Base-by-base conservation (phyloP, 2,329 filamentous ascomycete genomes). In the Sordariomycetes sp. region DNA sequence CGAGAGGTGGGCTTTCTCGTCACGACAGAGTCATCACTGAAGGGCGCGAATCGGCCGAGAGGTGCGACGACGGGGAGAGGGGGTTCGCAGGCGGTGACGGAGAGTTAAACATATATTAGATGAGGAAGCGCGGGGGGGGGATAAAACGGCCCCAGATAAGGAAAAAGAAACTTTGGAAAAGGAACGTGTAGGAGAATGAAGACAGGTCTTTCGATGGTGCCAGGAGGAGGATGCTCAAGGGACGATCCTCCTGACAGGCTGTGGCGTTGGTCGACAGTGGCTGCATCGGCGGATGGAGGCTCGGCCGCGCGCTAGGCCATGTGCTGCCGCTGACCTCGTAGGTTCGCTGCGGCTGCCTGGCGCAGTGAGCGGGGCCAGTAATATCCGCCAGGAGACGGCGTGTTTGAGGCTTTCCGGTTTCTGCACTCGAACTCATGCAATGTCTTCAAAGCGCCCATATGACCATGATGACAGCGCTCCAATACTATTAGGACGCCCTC, bases 11-110 rank as follows among this genome's bases (percentile, higher is more conserved):
- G 1, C n/a, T 50, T n/a, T 24, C 46, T 54, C 40, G 56, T 58
- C 56, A 54, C 51, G 50, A 12, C 14, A 8, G 32, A 54, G 46
- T 48, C 56, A 58, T 58, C 35, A 58, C 56, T 28, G 34, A 32
- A 37, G 32, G 24, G 34, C 22, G n/a, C 22, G 46, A n/a, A 24
- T 20, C 10, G 46, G 6, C n/a, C 2, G 46, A 22, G 46, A 22
- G 18, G 40, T n/a, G 40, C 40, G 18, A 14, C 40, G 18, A 14
- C 40, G 28, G 18, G 40, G 12, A 43, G 22, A 22, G 5, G 12
- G 43, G 6, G 5, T 24, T 50, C 20, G n/a, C 11, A 12, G 20
- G 6, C 22, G n/a, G 12, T 5, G 46, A 24, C n/a, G 20, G 3
- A 22, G 22, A 20, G n/a, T 24, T n/a, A 24, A 50, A 24, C 46